A percentile compares a stretch with the other conserved stretches of the same genome.
These are phyloP conservation scores for Plectosphaerella cucumerina DNA, from an alignment of 2,329 filamentous ascomycete species.

Conservation along the genomic window DNA sequence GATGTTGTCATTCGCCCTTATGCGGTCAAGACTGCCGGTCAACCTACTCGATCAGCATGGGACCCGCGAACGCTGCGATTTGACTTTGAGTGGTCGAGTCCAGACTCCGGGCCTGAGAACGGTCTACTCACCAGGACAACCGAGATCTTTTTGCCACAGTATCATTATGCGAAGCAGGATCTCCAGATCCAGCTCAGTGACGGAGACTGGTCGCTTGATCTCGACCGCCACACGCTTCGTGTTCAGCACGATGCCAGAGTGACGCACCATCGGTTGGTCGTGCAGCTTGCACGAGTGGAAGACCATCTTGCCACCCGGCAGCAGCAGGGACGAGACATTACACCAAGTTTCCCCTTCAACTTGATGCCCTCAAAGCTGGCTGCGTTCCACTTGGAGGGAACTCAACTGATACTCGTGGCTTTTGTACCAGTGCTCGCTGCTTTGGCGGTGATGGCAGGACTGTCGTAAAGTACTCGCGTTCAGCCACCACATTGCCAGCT, in stretches of 20 bases:
- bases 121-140: constrained; percentile 21
- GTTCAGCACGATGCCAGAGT: constrained; percentile 14
- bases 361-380: background rate
- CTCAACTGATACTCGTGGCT: background rate
- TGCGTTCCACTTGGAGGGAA: background rate
- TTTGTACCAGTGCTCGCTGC: too few species aligned
- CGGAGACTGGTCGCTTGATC: constrained; percentile 25
- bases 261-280: constrained; percentile 14
- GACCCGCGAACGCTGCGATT: constrained; percentile 26
- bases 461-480: too few species aligned
- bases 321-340: too few species aligned
- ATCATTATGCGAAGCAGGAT: constrained; percentile 28
- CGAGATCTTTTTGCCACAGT: constrained; percentile 32
- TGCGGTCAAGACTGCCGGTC: constrained; percentile 33
- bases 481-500: too few species aligned
- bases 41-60: constrained; percentile 28
- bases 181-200: constrained; percentile 20
- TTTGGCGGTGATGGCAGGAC: too few species aligned
- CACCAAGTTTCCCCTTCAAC: too few species aligned
- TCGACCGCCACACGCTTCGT: constrained; percentile 22
- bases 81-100: constrained; percentile 25
- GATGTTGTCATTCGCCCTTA: constrained; percentile 36
- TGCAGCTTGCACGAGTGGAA: constrained; percentile 18
- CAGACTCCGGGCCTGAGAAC: constrained; percentile 1
- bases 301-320: constrained; percentile 13